Base-by-base conservation (phyloP, 2,329 filamentous ascomycete species). In the Xylariaceae sp. region DNA sequence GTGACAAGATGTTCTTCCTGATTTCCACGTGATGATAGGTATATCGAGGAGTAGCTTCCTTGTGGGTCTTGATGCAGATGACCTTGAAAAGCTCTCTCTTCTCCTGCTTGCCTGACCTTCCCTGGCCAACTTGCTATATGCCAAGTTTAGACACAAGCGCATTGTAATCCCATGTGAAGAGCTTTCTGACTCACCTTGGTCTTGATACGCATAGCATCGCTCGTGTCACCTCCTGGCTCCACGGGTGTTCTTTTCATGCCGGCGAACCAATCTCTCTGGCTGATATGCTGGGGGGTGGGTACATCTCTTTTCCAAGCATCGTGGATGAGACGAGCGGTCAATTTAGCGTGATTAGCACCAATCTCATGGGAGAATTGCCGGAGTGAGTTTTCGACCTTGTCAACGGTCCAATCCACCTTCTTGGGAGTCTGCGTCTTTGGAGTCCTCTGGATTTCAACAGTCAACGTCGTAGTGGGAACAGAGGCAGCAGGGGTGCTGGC, bases 11-110 rank as follows among this genome's bases (percentile, higher is more conserved):
- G 50, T 83, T 84, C 62, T 79, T 82, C 62, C 72, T 74, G 47
- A 84, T 81, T 61, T 82, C 78, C 36, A 83, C 77, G 53, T 83
- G 79, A 58, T 84, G 81, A 57, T 82, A 83, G 31, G 77, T 71
- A 60, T 84, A 84, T 22, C 70, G 69, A n/a, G 81, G 81, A 9
- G 82, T 80, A n/a, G 75, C 71, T 17, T 76, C 72, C 56, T 73
- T 74, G 50, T 76, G 71, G 2, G 79, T 77, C 57, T 76, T 76
- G 56, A 81, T 74, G 58, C 73, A 69, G n/a, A 71, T 61, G 5
- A 78, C 71, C 2, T 63, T 58, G 54, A 74, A 73, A 19, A 72
- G 68, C 50, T 75, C 73, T 50, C 71, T 70, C 49, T 72, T 72
- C 49, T 78, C 75, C 58, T 71, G 72, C 58, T 75, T 78, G 33